Base-by-base conservation (phyloP, 495 filamentous ascomycete species). In the Pyrenopolyporus hunteri region DNA sequence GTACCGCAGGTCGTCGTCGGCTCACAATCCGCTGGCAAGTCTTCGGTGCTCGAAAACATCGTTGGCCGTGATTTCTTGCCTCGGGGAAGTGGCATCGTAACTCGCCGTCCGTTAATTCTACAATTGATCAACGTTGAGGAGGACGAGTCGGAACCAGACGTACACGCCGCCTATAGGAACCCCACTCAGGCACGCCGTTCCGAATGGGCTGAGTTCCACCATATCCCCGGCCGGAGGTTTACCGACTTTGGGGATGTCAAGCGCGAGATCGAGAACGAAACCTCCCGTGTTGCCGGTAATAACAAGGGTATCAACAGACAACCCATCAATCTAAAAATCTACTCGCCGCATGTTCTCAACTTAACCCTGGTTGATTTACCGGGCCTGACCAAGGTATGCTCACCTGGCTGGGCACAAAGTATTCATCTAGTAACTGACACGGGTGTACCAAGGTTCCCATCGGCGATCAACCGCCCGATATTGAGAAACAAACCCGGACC, bases 261-360 rank as follows among this genome's bases (percentile, higher is more conserved):
- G 76, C 86, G 93, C 63, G 94, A 99, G 69, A 99, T 99, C 55
- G 94, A 99, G 74, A 92, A 89, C 36, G 94, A 99, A 76, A 99
- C 94, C 1, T 85, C 92, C 9, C 84, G 94, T 59, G 95, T 99
- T 70, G 94, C 94, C 33, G 94, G 94, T 53, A 95, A 82, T 76
- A 99, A 99, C 76, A 99, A 99, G 77, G 94, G 94, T 57, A 99
- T 99, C 75, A 99, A 96, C 70, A 82, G 94, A 51, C 88, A 96
- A 72, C 92, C 94, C 39, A 99, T 99, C 71, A 98, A 99, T 72
- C 82, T 99, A 42, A 99, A 99, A 73, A 97, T 99, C 49, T 99
- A 96, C 74, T 98, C 94, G 17, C 95, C 94, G 3, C 89, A 97
- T 76, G 95, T 99, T 40, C 83, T 99, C 50, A 98, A 92, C 75